A percentile compares a stretch with the other conserved stretches of the same genome.
Evolutionary conservation across 1,284 basidiomycete genomes (phyloP).

Genomic region (Moniliella sp.): DNA sequence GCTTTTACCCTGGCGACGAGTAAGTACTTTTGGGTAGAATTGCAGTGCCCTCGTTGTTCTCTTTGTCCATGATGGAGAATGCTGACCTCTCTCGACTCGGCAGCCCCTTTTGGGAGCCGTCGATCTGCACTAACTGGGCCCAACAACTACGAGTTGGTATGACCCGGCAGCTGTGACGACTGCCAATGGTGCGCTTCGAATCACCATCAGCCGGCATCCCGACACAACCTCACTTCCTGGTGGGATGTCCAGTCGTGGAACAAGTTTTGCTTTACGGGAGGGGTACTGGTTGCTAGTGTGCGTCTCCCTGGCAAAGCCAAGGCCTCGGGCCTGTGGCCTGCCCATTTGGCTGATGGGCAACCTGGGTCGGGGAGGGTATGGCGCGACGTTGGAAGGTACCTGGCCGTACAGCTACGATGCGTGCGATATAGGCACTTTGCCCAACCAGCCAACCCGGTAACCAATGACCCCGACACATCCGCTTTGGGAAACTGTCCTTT

Average conservation of each 20-base stretch:
- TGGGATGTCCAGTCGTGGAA: conserved; percentile 26
- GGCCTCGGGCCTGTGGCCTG: conserved; percentile 19
- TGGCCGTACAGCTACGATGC: conserved; percentile 6
- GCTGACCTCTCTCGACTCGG: too few relatives aligned
- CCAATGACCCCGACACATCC: too few relatives aligned
- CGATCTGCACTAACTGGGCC: conserved; percentile 20
- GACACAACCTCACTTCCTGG: conserved; percentile 17
- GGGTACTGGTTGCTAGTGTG: conserved; percentile 11
- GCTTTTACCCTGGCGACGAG: conserved; percentile 27
- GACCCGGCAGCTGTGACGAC: conserved; percentile 18
- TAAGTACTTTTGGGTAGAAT: too few relatives aligned
- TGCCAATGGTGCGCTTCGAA: conserved; percentile 9
- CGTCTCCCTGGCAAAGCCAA: conserved; percentile 14
- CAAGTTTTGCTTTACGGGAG: conserved; percentile 30
- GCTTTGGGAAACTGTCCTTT: conserved; percentile 13
- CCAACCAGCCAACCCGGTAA: conserved; percentile 26
- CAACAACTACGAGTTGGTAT: conserved; percentile 17
- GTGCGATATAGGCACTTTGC: conserved; percentile 21
- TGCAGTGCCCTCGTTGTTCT: too few relatives aligned
- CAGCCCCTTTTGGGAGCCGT: conserved; percentile 33
- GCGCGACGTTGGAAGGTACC: conserved; percentile 34
- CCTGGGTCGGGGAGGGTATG: conserved; percentile 2
- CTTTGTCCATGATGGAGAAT: too few relatives aligned
- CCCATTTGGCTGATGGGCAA: conserved; percentile 27
- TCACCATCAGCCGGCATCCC: conserved; percentile 33